A percentile compares a stretch with the other conserved stretches of the same genome.
Conservation (phyloP, 1,284 basidiomycete genomes). For the Athelia psychrophila region DNA sequence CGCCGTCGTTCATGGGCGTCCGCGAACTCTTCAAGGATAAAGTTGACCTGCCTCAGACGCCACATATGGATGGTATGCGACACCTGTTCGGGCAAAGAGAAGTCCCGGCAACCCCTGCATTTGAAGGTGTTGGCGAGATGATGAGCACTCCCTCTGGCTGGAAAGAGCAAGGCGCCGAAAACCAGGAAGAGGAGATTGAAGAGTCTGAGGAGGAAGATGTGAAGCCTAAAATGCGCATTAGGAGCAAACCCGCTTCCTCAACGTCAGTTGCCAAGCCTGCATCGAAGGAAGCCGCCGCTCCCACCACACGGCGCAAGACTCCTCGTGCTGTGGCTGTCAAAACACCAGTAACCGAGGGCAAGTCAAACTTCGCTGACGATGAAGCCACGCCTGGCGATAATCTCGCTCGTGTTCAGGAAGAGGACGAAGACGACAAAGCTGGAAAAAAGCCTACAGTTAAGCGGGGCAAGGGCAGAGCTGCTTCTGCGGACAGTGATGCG, state of each 20-base stretch:
- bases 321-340: background rate
- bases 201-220: background rate
- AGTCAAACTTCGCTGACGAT: background rate
- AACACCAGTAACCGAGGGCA: background rate
- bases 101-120: conserved; percentile 16
- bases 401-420: background rate
- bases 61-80: conserved; percentile 33
- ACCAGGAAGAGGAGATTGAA: background rate
- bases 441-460: background rate
- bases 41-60: conserved; percentile 19
- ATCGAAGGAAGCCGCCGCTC: background rate
- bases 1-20: background rate
- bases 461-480: background rate
- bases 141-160: conserved; percentile 23
- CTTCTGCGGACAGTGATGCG: background rate
- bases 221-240: background rate
- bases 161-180: background rate
- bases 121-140: conserved; percentile 33
- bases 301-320: background rate
- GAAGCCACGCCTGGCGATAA: background rate
- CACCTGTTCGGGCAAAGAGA: conserved; percentile 22
- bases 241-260: background rate
- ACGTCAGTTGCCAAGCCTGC: background rate
- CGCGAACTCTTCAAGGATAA: background rate
- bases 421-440: background rate